Evolutionary conservation across 352 stramenopile species (phyloP), one percentile per base, ranked within the genome.

Genomic region (Pythium grandisporangium): DNA sequence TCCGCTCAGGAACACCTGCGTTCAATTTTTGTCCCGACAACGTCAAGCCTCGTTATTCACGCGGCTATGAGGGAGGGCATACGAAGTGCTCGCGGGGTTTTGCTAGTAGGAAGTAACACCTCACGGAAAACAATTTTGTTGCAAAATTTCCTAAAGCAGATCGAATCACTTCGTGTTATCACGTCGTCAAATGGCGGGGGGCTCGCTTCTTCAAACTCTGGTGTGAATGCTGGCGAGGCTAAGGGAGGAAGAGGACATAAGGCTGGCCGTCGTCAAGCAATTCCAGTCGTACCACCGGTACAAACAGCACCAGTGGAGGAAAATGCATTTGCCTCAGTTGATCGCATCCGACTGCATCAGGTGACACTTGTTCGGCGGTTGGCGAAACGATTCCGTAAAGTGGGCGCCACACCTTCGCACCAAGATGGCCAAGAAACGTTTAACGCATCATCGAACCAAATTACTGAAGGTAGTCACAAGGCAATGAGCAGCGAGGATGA

Each of bases 11-110:
- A 43, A 12, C 45, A 48, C 21, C 36, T 58, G 12, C 51, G 57
- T 26, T 49, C 56, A 2, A 16, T 66, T 1, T 70, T 61, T 30
- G 35, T 70, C n/a, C 61, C 61, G 14, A 61, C 56, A 2, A 37
- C 30, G 10, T 48, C 50, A 2, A 66, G 52, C 30, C 35, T 64
- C 21, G 36, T 58, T 5, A 43, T 66, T 22, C 61, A 70, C 17
- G 51, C 55, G 6, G 48, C 41, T 2, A 58, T 61, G 40, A 57
- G 44, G 40, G 48, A 70, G 44, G 42, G 37, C 0, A 40, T 61
- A 16, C 48, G 56, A 41, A 52, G 52, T 34, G 50, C 32, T 17
- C 14, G 40, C 14, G 51, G 48, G 11, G 37, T 64, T 7, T 25
- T 70, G 3, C 50, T 70, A 3, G 43, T 63, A 12, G 61, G 61